Conservation (phyloP, 345 rosid species). For the Physaria fendleri region DNA sequence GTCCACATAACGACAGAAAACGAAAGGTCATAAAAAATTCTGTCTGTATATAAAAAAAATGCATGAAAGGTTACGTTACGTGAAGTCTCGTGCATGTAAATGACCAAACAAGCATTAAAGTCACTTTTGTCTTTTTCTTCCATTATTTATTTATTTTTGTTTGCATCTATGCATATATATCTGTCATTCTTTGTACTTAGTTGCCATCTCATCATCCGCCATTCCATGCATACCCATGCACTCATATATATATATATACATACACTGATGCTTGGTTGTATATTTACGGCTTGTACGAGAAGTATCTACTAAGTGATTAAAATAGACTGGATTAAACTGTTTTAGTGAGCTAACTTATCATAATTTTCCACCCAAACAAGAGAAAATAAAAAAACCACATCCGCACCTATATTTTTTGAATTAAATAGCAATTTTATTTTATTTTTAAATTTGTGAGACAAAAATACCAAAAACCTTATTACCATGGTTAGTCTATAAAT, state of each 20-base stretch:
- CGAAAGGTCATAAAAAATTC: slow-evolving; percentile 10
- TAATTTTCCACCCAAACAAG: background rate
- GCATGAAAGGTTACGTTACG: slow-evolving; percentile 33
- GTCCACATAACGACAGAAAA: slow-evolving; percentile 27
- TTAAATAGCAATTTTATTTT: too few species aligned
- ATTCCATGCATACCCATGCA: slow-evolving; percentile 2
- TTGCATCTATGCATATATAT: background rate
- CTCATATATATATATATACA: background rate
- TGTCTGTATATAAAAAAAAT: slow-evolving; percentile 4
- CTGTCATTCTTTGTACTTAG: slow-evolving; percentile 18
- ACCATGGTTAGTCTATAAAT: too few species aligned
- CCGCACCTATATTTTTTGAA: too few species aligned
- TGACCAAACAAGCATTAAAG: slow-evolving; percentile 33
- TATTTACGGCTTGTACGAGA: background rate
- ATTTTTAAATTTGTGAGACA: too few species aligned
- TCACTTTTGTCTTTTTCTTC: slow-evolving; percentile 25
- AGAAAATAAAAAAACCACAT: background rate
- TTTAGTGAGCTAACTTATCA: background rate
- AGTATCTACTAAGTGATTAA: background rate
- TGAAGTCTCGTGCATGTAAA: slow-evolving; percentile 31
- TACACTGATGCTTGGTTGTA: background rate
- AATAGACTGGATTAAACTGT: background rate
- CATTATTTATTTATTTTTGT: background rate
- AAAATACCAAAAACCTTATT: too few species aligned
- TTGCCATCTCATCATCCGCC: slow-evolving; percentile 20